A percentile compares a stretch with the other conserved stretches of the same genome.
phyloP scores from a whole-genome alignment of 1,284 basidiomycete genomes.

The Mycocalia duriaeana region DNA sequence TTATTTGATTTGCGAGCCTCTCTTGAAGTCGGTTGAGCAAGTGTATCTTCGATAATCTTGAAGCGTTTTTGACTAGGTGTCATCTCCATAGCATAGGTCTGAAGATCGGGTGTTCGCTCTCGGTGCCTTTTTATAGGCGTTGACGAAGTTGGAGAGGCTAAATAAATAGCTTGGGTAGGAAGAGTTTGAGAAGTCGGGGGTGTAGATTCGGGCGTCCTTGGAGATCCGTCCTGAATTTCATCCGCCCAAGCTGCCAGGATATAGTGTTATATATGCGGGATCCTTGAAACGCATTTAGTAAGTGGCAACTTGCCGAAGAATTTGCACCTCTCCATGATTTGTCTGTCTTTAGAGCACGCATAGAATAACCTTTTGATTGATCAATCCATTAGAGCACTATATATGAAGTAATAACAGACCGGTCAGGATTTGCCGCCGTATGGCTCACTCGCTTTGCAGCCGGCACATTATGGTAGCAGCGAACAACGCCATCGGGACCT shows the following conservation, averaged over 20 bases:
- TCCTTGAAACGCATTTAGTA: not conserved
- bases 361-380: conserved; percentile 21
- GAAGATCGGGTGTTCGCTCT: not conserved
- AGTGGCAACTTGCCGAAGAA: conserved; percentile 19
- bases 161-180: not conserved
- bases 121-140: not conserved
- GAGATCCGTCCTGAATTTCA: not conserved
- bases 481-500: conserved; percentile 13
- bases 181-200: not conserved
- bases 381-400: not conserved
- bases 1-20: not conserved
- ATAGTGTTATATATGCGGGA: not conserved
- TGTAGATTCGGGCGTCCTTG: not conserved
- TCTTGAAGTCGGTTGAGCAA: not conserved
- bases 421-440: conserved; percentile 12
- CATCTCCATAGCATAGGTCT: not conserved
- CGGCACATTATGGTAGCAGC: conserved; percentile 20
- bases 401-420: conserved; percentile 10
- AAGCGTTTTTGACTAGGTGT: not conserved
- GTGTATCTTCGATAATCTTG: not conserved
- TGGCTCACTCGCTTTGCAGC: conserved; percentile 22
- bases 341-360: conserved; percentile 18
- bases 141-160: not conserved
- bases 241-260: not conserved
- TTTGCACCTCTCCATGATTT: conserved; percentile 16